Evolutionary conservation across 495 filamentous ascomycete genomes (phyloP).

Genomic region (Aspergillus sclerotioniger): DNA sequence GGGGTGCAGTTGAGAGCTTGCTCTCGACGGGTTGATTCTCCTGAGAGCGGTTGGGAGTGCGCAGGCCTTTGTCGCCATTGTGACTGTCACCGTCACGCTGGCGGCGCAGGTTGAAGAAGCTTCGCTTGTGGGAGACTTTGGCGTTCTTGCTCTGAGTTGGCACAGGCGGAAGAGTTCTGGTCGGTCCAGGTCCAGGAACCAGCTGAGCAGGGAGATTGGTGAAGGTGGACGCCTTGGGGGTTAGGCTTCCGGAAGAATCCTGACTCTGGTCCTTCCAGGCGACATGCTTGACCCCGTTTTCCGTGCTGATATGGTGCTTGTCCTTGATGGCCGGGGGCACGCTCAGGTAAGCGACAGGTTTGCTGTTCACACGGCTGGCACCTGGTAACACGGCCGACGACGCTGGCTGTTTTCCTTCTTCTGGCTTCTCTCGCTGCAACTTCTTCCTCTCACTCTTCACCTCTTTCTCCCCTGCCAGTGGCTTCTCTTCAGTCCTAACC

Average conservation of each 20-base stretch:
- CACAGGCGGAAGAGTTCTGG: not conserved
- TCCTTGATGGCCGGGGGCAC: no score
- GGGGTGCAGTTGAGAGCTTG: constrained; percentile 17
- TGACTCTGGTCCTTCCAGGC: not conserved
- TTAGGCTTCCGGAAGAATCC: not conserved
- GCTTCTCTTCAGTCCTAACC: not conserved
- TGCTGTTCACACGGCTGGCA: not conserved
- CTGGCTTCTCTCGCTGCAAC: not conserved
- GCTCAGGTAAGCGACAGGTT: not conserved
- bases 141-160: not conserved
- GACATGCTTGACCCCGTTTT: no score
- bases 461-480: not conserved
- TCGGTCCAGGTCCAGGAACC: not conserved
- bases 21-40: constrained; percentile 6
- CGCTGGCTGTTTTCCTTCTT: not conserved
- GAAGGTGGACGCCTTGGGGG: not conserved
- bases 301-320: no score
- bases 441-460: not conserved
- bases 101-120: constrained; percentile 27
- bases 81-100: constrained; percentile 17
- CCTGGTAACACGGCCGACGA: not conserved
- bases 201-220: not conserved
- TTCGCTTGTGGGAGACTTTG: constrained; percentile 19
- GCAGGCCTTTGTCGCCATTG: constrained; percentile 14
- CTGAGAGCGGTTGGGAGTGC: constrained; percentile 13